Evolutionary conservation across 2,329 filamentous ascomycete species (phyloP).

Genomic region (Claviceps sp.): DNA sequence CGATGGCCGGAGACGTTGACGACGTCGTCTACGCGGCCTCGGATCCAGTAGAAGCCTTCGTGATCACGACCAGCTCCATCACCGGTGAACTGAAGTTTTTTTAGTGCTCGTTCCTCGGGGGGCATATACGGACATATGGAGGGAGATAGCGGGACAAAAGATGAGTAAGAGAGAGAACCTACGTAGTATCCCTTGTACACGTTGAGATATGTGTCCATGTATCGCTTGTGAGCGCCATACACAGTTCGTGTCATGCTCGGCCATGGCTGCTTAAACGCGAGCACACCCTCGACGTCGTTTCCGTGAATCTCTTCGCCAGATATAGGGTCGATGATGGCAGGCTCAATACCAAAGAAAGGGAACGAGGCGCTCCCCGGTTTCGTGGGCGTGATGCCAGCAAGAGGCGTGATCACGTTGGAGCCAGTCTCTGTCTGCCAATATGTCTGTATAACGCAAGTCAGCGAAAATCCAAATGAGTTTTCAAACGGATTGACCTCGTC

Average conservation of each 20-base stretch:
- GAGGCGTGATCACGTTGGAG: conserved; percentile 85
- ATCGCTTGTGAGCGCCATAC: conserved; percentile 94
- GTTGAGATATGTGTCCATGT: conserved; percentile 96
- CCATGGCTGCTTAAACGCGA: conserved; percentile 96
- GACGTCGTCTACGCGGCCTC: conserved; percentile 93
- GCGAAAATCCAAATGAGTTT: no score
- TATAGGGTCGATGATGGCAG: conserved; percentile 92
- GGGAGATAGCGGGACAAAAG: neutral
- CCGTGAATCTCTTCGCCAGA: conserved; percentile 86
- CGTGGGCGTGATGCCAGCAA: conserved; percentile 86
- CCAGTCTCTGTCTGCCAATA: conserved; percentile 99
- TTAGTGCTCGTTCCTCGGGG: no score
- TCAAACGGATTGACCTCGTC: neutral
- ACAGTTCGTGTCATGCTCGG: conserved; percentile 97
- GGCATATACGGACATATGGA: neutral
- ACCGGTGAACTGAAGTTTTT: conserved; percentile 55
- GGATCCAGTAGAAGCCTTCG: conserved; percentile 99
- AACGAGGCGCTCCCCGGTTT: conserved; percentile 94
- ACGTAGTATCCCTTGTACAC: conserved; percentile 98
- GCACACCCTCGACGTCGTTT: conserved; percentile 92
- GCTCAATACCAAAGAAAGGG: conserved; percentile 97
- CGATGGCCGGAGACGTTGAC: conserved; percentile 96
- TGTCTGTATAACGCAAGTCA: conserved; percentile 42
- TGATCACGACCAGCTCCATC: conserved; percentile 93
- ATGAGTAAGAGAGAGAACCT: conserved; percentile 25